Evolutionary conservation across 768 basidiomycete species (phyloP), one percentile per base, ranked within the genome.

Genomic region (Hypsizygus marmoreus): DNA sequence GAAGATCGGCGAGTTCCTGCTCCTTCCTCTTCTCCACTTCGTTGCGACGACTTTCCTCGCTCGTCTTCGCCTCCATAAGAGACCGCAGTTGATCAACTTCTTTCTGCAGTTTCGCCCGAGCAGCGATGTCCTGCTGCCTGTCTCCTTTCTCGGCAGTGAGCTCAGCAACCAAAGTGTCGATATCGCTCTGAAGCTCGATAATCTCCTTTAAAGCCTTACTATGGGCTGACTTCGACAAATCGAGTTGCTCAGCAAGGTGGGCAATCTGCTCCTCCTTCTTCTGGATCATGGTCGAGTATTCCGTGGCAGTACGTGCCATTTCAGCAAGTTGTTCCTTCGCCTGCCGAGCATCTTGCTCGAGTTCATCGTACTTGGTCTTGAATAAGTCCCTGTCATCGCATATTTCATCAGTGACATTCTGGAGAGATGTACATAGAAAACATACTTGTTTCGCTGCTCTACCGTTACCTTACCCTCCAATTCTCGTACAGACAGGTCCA

Each of bases 1-100:
- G 84, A 5, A 99, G 73, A 23, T 83, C 75, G 0, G 68, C 63
- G 9, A 97, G 80, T 64, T 99, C 95, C 34, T 81, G 74, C 53
- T 97, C 94, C 57, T 86, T 91, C 66, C 88, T 87, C 65, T 84
- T 86, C 62, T 93, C 91, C 0, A 84, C 91, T 60, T 97, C 90
- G 25, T 76, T 79, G 13, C 90, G 80, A 23, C 86, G 84, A 7
- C 81, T 86, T 57, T 93, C 94, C 63, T 97, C 94, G 19, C 83
- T 85, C 0, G 85, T 79, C 64, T 93, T 97, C 1, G 89, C 88
- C 35, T 86, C 84, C 70, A 97, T 80, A 11, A 89, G 69, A n/a
- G 79, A 71, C 6, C 94, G 85, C 6, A 98, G 74, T 50, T 91
- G 87, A 56, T 95, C 94, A 9, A 97, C 71, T 64, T 97, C 95